Conservation (phyloP, 805 yeast genomes). For the Metschnikowia hibisci region DNA sequence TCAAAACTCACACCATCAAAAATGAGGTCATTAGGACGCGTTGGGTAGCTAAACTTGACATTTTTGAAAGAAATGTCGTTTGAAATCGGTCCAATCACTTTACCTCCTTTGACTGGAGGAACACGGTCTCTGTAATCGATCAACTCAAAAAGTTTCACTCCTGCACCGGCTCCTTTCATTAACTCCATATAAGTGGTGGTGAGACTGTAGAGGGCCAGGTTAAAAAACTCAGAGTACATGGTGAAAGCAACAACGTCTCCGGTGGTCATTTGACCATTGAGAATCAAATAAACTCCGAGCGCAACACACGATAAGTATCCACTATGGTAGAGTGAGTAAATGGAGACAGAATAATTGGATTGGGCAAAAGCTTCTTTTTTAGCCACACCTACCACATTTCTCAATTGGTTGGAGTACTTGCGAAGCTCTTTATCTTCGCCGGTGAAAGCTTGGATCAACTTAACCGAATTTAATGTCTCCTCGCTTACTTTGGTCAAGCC, state of each 20-base stretch:
- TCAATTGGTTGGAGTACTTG: conserved; percentile 35
- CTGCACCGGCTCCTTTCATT: conserved; percentile 48
- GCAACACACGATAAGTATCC: conserved; percentile 43
- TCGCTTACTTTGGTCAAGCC: conserved; percentile 42
- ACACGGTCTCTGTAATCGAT: conserved; percentile 37
- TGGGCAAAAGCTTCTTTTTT: conserved; percentile 43
- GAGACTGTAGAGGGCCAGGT: conserved; percentile 41
- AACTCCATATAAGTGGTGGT: conserved; percentile 45
- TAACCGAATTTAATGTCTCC: conserved; percentile 41
- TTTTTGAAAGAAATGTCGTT: conserved; percentile 37
- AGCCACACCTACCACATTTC: conserved; percentile 41
- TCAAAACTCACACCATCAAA: conserved; percentile 38
- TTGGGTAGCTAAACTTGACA: conserved; percentile 41
- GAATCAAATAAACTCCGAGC: conserved; percentile 39
- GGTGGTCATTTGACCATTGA: conserved; percentile 43
- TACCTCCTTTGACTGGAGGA: conserved; percentile 33
- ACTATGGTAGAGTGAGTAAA: conserved; percentile 39
- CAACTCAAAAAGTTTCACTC: conserved; percentile 39
- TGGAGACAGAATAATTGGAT: conserved; percentile 41
- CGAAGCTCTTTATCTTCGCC: conserved; percentile 40
- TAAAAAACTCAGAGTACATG: conserved; percentile 43
- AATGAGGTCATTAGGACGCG: conserved; percentile 33
- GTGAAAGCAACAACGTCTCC: conserved; percentile 47
- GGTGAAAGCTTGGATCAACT: conserved; percentile 42
- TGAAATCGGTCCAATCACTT: conserved; percentile 17